Evolutionary conservation across 2,329 filamentous ascomycete species (phyloP).

Genomic region (Aspergillus sp.): DNA sequence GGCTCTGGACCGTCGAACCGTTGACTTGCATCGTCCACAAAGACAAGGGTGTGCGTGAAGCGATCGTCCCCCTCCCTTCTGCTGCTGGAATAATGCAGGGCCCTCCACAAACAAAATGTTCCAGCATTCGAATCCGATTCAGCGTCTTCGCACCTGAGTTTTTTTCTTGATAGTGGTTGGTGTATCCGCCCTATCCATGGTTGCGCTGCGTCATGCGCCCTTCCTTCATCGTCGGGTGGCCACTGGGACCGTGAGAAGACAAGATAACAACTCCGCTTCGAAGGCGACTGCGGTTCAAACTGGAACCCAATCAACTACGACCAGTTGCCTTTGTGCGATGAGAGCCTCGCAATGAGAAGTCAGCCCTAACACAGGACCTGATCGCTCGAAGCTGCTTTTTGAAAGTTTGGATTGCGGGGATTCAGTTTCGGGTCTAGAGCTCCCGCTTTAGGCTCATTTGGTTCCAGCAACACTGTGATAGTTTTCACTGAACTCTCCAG

Average conservation of each 20-base stretch:
- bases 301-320: not conserved
- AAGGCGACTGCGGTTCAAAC: not conserved
- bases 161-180: constrained; percentile 11
- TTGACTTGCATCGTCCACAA: not conserved
- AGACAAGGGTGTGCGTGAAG: constrained; percentile 3
- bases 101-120: constrained; percentile 15
- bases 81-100: constrained; percentile 13
- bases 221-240: constrained; percentile 14
- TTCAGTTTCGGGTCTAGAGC: not conserved
- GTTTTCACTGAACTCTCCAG: not conserved
- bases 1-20: constrained; percentile 16
- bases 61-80: constrained; percentile 2
- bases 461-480: not conserved
- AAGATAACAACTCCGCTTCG: constrained; percentile 4
- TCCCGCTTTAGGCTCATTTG: not conserved
- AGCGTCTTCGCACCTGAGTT: not conserved
- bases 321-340: not conserved
- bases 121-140: constrained; percentile 13
- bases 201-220: constrained; percentile 22
- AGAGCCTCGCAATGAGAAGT: not conserved
- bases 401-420: not conserved
- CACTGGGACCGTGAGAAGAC: not conserved
- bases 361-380: not conserved
- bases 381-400: not conserved
- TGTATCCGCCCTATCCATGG: constrained; percentile 18